phyloP scores from a whole-genome alignment of 202 grass and related monocot genomes.

The Schoenoplectus tabernaemontani region DNA sequence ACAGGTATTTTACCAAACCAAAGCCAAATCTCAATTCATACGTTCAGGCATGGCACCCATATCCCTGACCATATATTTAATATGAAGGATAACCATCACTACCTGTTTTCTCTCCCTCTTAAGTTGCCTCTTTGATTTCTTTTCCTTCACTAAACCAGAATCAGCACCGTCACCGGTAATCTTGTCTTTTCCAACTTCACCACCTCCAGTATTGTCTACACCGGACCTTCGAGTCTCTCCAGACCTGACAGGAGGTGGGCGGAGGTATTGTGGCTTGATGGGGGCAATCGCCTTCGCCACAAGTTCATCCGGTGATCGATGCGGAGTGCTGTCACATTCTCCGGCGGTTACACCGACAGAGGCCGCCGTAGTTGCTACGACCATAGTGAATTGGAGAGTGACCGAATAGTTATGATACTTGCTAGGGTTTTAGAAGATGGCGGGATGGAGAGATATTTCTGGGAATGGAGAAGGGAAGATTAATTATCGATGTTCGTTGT shows the following conservation, averaged over 20 bases:
- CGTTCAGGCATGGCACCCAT: neutral
- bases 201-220: constrained; percentile 17
- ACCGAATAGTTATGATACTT: neutral
- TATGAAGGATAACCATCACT: neutral
- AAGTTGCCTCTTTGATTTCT: constrained; percentile 81
- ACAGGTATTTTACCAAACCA: neutral
- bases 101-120: constrained; percentile 81
- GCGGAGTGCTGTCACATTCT: neutral
- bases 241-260: constrained; percentile 53
- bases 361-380: constrained; percentile 17
- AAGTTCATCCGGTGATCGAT: constrained; percentile 52
- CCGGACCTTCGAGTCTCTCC: constrained; percentile 24
- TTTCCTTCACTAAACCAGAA: constrained; percentile 37
- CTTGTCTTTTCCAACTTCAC: constrained; percentile 15
- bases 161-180: neutral
- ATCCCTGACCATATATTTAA: neutral
- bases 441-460: neutral
- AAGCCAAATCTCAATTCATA: neutral
- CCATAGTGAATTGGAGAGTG: constrained; percentile 25
- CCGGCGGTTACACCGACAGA: neutral
- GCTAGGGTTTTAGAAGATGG: constrained; percentile 6
- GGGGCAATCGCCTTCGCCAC: constrained; percentile 64
- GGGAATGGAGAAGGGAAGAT: neutral
- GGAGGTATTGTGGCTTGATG: constrained; percentile 60
- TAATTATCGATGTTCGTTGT: neutral